Evolutionary conservation across 2,329 filamentous ascomycete species (phyloP).

Genomic region (Dactylellina cionopaga): DNA sequence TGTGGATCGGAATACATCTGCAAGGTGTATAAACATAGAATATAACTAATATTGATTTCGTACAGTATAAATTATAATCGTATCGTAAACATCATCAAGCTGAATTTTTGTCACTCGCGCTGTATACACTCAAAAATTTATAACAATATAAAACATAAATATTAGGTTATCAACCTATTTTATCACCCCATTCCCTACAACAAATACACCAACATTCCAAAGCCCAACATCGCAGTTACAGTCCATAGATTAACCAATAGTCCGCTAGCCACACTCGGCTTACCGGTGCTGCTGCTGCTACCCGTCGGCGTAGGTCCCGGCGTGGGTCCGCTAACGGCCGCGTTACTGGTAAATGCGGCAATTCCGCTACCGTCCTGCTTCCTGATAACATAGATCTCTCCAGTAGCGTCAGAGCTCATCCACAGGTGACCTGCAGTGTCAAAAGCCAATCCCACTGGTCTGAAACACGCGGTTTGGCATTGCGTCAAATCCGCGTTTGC

Average conservation of each 20-base stretch:
- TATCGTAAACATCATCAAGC: too few species aligned
- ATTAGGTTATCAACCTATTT: too few species aligned
- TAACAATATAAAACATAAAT: too few species aligned
- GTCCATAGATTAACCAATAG: constrained; percentile 8
- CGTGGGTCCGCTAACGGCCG: constrained; percentile 41
- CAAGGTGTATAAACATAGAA: too few species aligned
- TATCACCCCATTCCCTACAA: too few species aligned
- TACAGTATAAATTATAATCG: too few species aligned
- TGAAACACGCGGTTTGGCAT: constrained; percentile 54
- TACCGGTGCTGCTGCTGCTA: background rate
- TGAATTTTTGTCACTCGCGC: too few species aligned
- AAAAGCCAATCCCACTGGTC: constrained; percentile 59
- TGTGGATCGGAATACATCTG: too few species aligned
- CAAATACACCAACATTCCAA: constrained; percentile 17
- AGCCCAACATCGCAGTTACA: background rate
- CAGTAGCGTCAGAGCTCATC: constrained; percentile 72
- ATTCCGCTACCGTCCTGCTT: constrained; percentile 52
- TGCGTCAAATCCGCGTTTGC: constrained; percentile 41
- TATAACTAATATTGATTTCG: too few species aligned
- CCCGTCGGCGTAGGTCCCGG: constrained; percentile 40
- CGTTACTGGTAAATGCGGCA: constrained; percentile 40
- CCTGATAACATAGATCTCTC: constrained; percentile 71
- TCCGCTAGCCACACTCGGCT: constrained; percentile 18
- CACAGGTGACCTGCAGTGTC: constrained; percentile 68
- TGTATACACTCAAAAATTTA: too few species aligned